Evolutionary conservation across 2,329 filamentous ascomycete species (phyloP).

Genomic region (Colletotrichum endophyticum): DNA sequence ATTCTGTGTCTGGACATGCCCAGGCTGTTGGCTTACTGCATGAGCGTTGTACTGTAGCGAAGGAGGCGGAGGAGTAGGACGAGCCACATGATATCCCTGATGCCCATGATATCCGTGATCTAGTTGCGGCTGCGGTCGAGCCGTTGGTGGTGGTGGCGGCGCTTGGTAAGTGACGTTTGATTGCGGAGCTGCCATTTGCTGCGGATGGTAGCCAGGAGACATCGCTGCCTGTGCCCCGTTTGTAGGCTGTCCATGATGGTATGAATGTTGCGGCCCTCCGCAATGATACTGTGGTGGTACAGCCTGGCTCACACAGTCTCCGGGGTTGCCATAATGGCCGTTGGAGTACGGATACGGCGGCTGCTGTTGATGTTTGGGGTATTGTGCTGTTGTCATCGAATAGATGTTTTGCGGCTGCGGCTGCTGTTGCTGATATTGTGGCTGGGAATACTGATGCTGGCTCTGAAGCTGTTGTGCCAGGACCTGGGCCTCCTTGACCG

Average conservation of each 20-base stretch:
- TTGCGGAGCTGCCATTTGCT: neutral
- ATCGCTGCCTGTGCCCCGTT: neutral
- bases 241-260: neutral
- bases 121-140: neutral
- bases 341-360: rapidly evolving
- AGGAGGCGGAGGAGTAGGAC: neutral
- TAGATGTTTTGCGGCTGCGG: neutral
- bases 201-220: neutral
- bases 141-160: neutral
- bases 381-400: neutral
- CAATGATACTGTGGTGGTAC: neutral
- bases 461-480: neutral
- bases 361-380: neutral
- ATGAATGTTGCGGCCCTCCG: neutral
- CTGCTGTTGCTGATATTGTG: neutral
- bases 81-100: neutral
- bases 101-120: neutral
- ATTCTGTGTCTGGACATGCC: neutral
- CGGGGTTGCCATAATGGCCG: neutral
- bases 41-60: neutral
- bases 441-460: neutral
- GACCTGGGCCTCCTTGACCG: neutral
- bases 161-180: neutral
- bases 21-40: neutral
- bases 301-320: rapidly evolving